Percentiles rank a stretch among this genome's conserved stretches.
These are phyloP conservation scores for Lablab purpureus DNA, from an alignment of 306 rosid genomes.

Conservation along the genomic window DNA sequence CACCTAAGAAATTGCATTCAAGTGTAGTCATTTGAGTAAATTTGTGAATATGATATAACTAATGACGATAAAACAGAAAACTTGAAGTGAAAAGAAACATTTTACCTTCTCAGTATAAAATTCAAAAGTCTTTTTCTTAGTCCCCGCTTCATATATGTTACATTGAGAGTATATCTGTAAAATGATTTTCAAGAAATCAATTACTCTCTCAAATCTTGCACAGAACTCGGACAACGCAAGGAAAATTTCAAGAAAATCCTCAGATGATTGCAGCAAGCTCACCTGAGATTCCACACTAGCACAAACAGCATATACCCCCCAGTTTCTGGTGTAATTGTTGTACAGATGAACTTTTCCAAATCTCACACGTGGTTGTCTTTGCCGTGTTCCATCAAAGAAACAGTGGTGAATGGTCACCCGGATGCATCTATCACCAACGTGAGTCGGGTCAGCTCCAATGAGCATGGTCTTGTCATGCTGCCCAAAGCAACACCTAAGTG, in stretches of 20 bases:
- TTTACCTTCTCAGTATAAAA: constrained; percentile 79
- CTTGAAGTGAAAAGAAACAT: constrained; percentile 1
- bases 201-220: constrained; percentile 1
- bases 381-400: constrained; percentile 89
- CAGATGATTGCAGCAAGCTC: constrained; percentile 23
- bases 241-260: background rate
- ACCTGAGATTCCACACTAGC: constrained; percentile 98
- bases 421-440: constrained; percentile 82
- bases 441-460: constrained; percentile 89
- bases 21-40: background rate
- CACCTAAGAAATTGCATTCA: background rate
- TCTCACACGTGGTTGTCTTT: constrained; percentile 91
- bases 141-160: constrained; percentile 80
- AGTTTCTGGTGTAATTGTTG: constrained; percentile 90
- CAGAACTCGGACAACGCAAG: constrained; percentile 1
- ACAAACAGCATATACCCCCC: constrained; percentile 95
- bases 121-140: constrained; percentile 77
- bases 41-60: constrained; percentile 2
- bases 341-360: constrained; percentile 89
- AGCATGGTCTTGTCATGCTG: constrained; percentile 94
- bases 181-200: constrained; percentile 24
- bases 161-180: constrained; percentile 80
- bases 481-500: constrained; percentile 80
- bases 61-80: constrained; percentile 2
- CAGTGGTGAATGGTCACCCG: constrained; percentile 96